Base-by-base conservation (phyloP, 176 grass and related monocot genomes). In the Avena eriantha region DNA sequence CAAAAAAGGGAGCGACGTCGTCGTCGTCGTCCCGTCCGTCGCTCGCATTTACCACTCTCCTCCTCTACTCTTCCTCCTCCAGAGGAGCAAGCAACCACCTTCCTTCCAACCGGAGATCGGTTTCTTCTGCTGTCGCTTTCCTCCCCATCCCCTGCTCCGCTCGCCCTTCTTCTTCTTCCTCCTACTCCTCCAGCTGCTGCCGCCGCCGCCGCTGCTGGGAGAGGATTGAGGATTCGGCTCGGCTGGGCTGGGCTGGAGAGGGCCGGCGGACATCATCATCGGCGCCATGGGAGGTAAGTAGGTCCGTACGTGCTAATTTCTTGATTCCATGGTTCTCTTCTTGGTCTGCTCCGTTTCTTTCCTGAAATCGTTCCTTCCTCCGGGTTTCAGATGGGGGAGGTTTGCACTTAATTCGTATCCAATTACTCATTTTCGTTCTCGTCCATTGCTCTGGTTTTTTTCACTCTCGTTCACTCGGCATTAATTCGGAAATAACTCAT, bases 31-130 rank as follows among this genome's bases (percentile, higher is more conserved):
- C 69, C 18, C 66, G 57, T 22, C 19, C 36, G 18, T 19, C 19
- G 69, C 58, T 58, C 36, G 77, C 88, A 78, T 90, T 89, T 67
- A 84, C 73, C 66, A 64, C 76, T 36, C 73, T 34, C 76, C 57
- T 11, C 4, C 36, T 24, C 58, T 19, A 5, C 23, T 21, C 24
- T 18, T 10, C 43, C 7, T 24, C 22, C 14, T 48, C 67, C 14
- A 68, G 0, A 68, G 2, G n/a, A 60, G 57, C 10, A 16, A 75
- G 46, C 72, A 75, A 51, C 72, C 23, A 75, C 46, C 72, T 49
- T 17, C 21, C 36, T 3, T 3, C 63, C 63, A 66, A 66, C 63
- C 24, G 63, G 63, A 66, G 24, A 65, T 65, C 63, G 63, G 13
- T 66, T 66, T 1, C 63, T 66, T 29, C 63, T 31, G 24, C 63